Base-by-base conservation (phyloP, 2,329 filamentous ascomycete species). In the Stachybotrys chlorohalonatus region DNA sequence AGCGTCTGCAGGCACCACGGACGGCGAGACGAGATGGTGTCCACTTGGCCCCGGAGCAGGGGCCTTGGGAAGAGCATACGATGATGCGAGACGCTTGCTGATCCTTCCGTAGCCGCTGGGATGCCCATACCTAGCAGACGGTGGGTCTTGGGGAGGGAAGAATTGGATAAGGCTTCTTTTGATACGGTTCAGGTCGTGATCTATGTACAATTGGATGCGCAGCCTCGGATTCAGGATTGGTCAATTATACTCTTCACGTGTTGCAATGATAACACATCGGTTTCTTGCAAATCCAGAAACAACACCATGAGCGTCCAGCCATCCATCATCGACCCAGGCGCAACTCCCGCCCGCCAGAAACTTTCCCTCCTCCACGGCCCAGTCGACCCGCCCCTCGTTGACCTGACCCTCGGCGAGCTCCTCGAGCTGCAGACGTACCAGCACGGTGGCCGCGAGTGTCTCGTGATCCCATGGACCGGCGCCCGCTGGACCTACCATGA, bases 381-480 rank as follows among this genome's bases (percentile, higher is more conserved):
- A 2, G 77, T 82, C 48, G 79, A 89, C 59, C 85, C 87, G 55
- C 83, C 84, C 1, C 77, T 92, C 45, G 76, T 89, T 51, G 82
- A 90, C 56, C 72, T 90, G 52, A 90, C 86, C 0, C 77, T 92
- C 7, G 85, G 85, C 6, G 85, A 89, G 65, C 77, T 92, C 1
- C 76, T 92, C 46, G 84, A 87, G 56, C 76, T 89, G 13, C 88
- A 92, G 70, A 84, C 81, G 49, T 76, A 82, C 52, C 77, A 83
- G 51, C 83, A 87, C 67, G 81, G 83, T 30, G 75, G 80, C 52
- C 77, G 81, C 53, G 87, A 91, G 66, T 87, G 83, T 57, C 70
- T 92, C 47, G 78, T 91, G 30, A 86, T 88, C 52, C 85, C 87
- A 0, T 91, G 87, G 87, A 90, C 87, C 0, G 84, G 83, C 1